phyloP scores from a whole-genome alignment of 352 stramenopile species.

The Globisporangium solare region DNA sequence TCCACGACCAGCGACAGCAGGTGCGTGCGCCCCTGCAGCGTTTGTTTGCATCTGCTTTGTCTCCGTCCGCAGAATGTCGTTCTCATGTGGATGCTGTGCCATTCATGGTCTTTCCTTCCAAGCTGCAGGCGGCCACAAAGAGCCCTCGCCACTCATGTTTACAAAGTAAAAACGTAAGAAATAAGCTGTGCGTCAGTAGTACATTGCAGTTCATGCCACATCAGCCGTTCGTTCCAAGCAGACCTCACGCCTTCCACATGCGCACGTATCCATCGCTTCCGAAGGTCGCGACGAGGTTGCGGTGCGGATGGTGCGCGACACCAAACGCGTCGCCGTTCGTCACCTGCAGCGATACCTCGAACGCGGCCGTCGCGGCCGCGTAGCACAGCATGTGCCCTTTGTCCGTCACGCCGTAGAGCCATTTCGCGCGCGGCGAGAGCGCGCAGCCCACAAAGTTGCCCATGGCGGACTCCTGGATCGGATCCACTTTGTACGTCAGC shows the following conservation, averaged over 20 bases:
- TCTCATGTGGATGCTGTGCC: background rate
- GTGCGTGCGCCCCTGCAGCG: background rate
- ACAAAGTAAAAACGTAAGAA: slow-evolving; percentile 12
- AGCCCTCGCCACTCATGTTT: slow-evolving; percentile 18
- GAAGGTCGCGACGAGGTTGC: slow-evolving; percentile 88
- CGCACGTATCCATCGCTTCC: slow-evolving; percentile 80
- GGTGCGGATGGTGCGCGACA: slow-evolving; percentile 82
- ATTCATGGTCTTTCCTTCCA: background rate
- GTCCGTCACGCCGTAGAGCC: slow-evolving; percentile 84
- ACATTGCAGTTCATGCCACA: no score
- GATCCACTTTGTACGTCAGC: slow-evolving; percentile 60
- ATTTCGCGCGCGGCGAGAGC: slow-evolving; percentile 78
- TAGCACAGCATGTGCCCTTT: slow-evolving; percentile 83
- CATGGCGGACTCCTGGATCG: slow-evolving; percentile 51
- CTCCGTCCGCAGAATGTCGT: no score
- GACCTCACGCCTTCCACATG: slow-evolving; percentile 72
- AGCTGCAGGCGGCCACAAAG: slow-evolving; percentile 3
- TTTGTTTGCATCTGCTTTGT: background rate
- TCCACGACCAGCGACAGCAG: slow-evolving; percentile 1
- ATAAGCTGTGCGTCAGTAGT: no score
- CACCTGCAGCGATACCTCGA: slow-evolving; percentile 81
- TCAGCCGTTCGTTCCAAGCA: no score
- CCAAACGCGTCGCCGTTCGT: slow-evolving; percentile 77
- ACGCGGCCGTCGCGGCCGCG: slow-evolving; percentile 32
- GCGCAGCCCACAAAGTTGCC: slow-evolving; percentile 87